These are phyloP conservation scores for Arachis stenosperma DNA, from an alignment of 306 rosid genomes.

Conservation along the genomic window DNA sequence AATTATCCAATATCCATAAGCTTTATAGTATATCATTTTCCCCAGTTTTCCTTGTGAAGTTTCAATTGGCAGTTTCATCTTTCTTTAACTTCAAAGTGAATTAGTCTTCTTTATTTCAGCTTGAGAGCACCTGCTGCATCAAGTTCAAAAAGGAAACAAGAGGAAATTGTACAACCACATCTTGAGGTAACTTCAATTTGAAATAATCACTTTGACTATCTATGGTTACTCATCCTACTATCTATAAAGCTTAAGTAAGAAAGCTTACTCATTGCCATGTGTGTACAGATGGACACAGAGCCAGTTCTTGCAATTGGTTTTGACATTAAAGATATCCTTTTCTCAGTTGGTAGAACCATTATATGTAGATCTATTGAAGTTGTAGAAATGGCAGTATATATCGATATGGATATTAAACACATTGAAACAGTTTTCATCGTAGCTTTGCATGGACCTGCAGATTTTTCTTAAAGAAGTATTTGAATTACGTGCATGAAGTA, in stretches of 20 bases:
- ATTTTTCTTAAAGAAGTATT: conserved; percentile 4
- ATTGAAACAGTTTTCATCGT: background rate
- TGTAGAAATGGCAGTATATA: conserved; percentile 8
- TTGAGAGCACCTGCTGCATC: conserved; percentile 53
- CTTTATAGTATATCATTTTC: background rate
- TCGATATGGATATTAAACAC: background rate
- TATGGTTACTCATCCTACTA: background rate
- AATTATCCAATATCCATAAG: background rate
- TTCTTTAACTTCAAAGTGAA: conserved; percentile 26
- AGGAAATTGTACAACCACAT: conserved; percentile 51
- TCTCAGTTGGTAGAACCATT: conserved; percentile 32
- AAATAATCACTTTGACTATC: conserved; percentile 15
- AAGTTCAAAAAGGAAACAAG: conserved; percentile 62
- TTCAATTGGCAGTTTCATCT: conserved; percentile 25
- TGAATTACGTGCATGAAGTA: background rate
- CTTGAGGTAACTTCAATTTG: conserved; percentile 56
- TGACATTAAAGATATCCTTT: conserved; percentile 91
- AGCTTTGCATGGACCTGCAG: conserved; percentile 1
- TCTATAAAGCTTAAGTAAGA: conserved; percentile 1
- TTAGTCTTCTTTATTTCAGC: conserved; percentile 51
- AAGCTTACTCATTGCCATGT: conserved; percentile 35
- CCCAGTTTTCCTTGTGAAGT: conserved; percentile 4
- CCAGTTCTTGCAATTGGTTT: conserved; percentile 88
- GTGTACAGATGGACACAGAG: conserved; percentile 74
- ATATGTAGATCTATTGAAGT: conserved; percentile 16